Evolutionary conservation across 2,329 filamentous ascomycete species (phyloP).

Genomic region (Exophiala xenobiotica): DNA sequence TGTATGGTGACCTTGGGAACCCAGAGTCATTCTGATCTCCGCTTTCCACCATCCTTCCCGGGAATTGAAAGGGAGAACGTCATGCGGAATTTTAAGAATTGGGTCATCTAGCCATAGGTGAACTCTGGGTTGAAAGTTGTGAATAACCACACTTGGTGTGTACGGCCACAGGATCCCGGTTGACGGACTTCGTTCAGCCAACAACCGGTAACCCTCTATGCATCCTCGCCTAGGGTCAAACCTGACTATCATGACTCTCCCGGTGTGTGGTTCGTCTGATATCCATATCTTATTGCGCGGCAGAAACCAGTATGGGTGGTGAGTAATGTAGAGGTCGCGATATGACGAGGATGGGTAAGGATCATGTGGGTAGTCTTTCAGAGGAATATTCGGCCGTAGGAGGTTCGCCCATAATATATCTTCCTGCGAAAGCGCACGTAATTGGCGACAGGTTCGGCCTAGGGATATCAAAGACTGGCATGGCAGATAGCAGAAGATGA

Average conservation of each 20-base stretch:
- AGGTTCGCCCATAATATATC: conserved; percentile 72
- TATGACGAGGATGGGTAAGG: conserved; percentile 61
- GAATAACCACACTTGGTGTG: conserved; percentile 66
- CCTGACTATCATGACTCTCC: conserved; percentile 72
- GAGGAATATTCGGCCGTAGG: conserved; percentile 67
- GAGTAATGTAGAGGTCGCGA: conserved; percentile 68
- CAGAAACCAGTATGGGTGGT: conserved; percentile 83
- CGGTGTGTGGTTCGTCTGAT: conserved; percentile 68
- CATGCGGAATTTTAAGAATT: conserved; percentile 57
- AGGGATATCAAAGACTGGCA: conserved; percentile 62
- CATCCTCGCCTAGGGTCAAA: conserved; percentile 71
- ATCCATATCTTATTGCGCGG: conserved; percentile 82
- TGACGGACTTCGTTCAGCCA: conserved; percentile 61
- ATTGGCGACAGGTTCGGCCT: conserved; percentile 60
- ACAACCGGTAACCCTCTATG: conserved; percentile 77
- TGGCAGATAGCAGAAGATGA: conserved; percentile 67
- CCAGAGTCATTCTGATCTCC: conserved; percentile 50
- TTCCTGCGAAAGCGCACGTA: conserved; percentile 60
- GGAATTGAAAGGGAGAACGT: conserved; percentile 22
- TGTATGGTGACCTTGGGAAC: conserved; percentile 26
- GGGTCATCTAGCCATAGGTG: conserved; percentile 73
- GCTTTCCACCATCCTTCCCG: conserved; percentile 31
- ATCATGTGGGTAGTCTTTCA: conserved; percentile 49
- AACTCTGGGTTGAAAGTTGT: conserved; percentile 69
- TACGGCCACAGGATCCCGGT: conserved; percentile 64